These are phyloP conservation scores for Boletus coccyginus DNA, from an alignment of 768 basidiomycete genomes.

Conservation along the genomic window DNA sequence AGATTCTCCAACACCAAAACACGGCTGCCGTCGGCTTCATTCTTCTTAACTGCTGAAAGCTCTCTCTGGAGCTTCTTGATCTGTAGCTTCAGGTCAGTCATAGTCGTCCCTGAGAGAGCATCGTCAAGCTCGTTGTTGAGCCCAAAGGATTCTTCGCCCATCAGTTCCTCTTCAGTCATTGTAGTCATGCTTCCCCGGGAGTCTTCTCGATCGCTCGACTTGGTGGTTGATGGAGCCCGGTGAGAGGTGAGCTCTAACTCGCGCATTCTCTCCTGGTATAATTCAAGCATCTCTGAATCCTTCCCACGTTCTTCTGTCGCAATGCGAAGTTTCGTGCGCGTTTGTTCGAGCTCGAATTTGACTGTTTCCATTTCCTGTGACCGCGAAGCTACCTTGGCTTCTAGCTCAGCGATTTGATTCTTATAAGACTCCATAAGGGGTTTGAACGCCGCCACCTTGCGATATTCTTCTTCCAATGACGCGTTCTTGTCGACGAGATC, in stretches of 20 bases:
- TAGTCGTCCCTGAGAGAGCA: slow-evolving; percentile 77
- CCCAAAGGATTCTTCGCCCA: slow-evolving; percentile 53
- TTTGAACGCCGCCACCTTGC: slow-evolving; percentile 81
- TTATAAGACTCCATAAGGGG: slow-evolving; percentile 93
- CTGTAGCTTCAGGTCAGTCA: slow-evolving; percentile 89
- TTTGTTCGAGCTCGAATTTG: slow-evolving; percentile 75
- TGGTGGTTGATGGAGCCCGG: slow-evolving; percentile 37
- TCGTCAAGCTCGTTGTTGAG: slow-evolving; percentile 87
- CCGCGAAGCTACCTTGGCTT: slow-evolving; percentile 62
- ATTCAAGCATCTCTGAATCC: slow-evolving; percentile 80
- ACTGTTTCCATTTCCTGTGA: slow-evolving; percentile 71
- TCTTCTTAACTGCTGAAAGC: slow-evolving; percentile 68
- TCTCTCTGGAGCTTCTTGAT: slow-evolving; percentile 81
- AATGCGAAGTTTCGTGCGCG: slow-evolving; percentile 65
- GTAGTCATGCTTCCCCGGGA: slow-evolving; percentile 22
- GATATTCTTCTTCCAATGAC: slow-evolving; percentile 88
- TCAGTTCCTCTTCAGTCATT: slow-evolving; percentile 46
- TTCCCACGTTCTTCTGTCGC: slow-evolving; percentile 65
- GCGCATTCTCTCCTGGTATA: slow-evolving; percentile 87
- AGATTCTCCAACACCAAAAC: slow-evolving; percentile 88
- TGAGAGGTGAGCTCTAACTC: slow-evolving; percentile 78
- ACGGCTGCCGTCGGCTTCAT: slow-evolving; percentile 72
- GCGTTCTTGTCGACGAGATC: slow-evolving; percentile 90
- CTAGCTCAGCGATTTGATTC: slow-evolving; percentile 77
- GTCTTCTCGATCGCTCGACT: slow-evolving; percentile 23